Conservation (phyloP, 2,329 filamentous ascomycete species). For the Aschersonia sp. region DNA sequence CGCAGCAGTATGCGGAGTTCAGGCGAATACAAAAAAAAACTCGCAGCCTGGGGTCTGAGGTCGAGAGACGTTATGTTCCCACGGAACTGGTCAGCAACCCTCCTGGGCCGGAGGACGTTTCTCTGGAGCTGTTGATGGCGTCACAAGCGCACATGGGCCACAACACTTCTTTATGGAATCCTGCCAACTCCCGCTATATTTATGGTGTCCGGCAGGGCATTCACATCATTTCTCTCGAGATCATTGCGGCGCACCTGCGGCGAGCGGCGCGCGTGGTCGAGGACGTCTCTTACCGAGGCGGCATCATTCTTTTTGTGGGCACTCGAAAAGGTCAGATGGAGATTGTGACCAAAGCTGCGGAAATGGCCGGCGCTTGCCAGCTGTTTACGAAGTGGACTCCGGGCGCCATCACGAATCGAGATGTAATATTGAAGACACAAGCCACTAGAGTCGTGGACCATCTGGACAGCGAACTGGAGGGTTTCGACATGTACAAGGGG, state of each 20-base stretch:
- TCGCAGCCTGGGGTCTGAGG: conserved; percentile 29
- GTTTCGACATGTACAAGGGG: conserved; percentile 51
- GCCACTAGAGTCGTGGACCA: conserved; percentile 64
- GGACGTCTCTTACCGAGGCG: conserved; percentile 69
- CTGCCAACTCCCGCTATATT: conserved; percentile 86
- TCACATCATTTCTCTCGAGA: conserved; percentile 86
- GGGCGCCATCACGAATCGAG: conserved; percentile 81
- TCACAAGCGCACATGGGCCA: conserved; percentile 84
- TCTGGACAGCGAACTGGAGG: conserved; percentile 43
- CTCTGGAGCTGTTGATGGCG: conserved; percentile 80
- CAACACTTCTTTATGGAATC: conserved; percentile 84
- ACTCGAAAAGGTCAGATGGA: conserved; percentile 71
- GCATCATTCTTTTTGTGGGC: conserved; percentile 81
- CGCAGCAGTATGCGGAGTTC: conserved; percentile 24
- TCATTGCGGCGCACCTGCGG: conserved; percentile 78
- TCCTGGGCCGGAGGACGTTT: conserved; percentile 64
- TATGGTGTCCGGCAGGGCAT: conserved; percentile 77
- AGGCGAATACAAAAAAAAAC: conserved; percentile 26
- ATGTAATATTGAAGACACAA: conserved; percentile 67
- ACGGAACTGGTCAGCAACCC: conserved; percentile 55
- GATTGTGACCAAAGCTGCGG: conserved; percentile 67
- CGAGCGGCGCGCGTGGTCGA: conserved; percentile 86
- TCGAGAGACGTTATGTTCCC: conserved; percentile 47
- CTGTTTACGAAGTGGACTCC: conserved; percentile 89
- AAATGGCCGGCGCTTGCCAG: conserved; percentile 67